A percentile compares a stretch with the other conserved stretches of the same genome.
Evolutionary conservation across 805 yeast species (phyloP).

Genomic region (Maudiozyma turicensis): DNA sequence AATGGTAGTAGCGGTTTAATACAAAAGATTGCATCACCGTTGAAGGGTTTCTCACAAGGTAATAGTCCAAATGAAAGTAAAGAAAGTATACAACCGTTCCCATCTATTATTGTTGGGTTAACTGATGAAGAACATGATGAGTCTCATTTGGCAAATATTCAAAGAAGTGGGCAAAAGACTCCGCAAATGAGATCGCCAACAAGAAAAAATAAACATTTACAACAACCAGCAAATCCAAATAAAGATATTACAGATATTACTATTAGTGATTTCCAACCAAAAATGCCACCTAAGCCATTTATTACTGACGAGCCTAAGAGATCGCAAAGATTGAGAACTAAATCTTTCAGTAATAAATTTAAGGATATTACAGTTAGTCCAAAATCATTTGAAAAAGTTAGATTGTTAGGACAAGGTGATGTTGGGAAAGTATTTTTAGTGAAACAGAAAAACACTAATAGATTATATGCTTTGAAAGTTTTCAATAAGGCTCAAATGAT

Average conservation of each 20-base stretch:
- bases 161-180: background rate
- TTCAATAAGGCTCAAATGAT: slow-evolving; percentile 88
- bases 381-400: slow-evolving; percentile 77
- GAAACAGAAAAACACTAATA: slow-evolving; percentile 63
- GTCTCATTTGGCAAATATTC: background rate
- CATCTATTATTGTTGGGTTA: slow-evolving; percentile 18
- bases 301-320: slow-evolving; percentile 22
- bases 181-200: background rate
- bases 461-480: slow-evolving; percentile 86
- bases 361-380: slow-evolving; percentile 78
- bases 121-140: slow-evolving; percentile 8
- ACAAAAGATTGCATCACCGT: background rate
- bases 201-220: background rate
- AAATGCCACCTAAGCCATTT: slow-evolving; percentile 2
- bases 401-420: slow-evolving; percentile 92
- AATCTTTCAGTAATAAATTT: slow-evolving; percentile 55
- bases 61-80: slow-evolving; percentile 8
- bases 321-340: slow-evolving; percentile 32
- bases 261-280: background rate
- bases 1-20: background rate
- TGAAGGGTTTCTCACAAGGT: slow-evolving; percentile 2
- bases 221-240: too few species aligned
- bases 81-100: slow-evolving; percentile 14
- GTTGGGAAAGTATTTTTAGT: slow-evolving; percentile 95
- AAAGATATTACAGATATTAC: background rate